Conservation (phyloP, 2,329 filamentous ascomycete genomes). For the Pseudogymnoascus pannorum region DNA sequence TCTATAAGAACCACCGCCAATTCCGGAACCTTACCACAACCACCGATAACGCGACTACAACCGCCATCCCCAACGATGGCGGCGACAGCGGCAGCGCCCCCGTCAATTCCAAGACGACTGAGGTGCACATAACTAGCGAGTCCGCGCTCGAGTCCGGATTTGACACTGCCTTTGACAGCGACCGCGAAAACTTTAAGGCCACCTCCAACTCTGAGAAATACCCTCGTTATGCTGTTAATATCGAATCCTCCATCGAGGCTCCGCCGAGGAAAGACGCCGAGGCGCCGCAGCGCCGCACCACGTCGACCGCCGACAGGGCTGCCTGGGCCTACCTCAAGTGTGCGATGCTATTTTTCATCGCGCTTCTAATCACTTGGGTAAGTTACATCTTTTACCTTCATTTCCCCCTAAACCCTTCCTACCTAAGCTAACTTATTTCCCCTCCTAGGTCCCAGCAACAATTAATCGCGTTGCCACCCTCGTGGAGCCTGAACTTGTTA, state of each 20-base stretch:
- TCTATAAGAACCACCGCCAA: constrained; percentile 59
- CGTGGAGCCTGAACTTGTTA: constrained; percentile 43
- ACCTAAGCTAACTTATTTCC: constrained; percentile 42
- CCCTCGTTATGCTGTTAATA: constrained; percentile 14
- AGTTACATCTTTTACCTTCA: constrained; percentile 69
- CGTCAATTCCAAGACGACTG: constrained; percentile 43
- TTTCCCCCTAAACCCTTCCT: constrained; percentile 56
- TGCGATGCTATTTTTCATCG: constrained; percentile 62
- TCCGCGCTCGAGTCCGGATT: constrained; percentile 26
- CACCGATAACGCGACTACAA: constrained; percentile 37
- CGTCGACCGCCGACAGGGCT: constrained; percentile 44
- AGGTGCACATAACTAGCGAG: constrained; percentile 54
- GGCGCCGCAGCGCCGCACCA: background rate
- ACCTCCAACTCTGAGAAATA: constrained; percentile 7
- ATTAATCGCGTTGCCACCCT: constrained; percentile 69
- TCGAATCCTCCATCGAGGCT: background rate
- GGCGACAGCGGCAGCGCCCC: background rate
- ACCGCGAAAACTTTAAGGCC: constrained; percentile 1
- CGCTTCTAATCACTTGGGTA: constrained; percentile 66
- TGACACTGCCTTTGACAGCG: constrained; percentile 10
- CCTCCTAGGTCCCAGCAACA: constrained; percentile 55
- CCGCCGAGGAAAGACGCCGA: background rate
- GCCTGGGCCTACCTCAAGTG: constrained; percentile 64
- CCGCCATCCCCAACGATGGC: background rate
- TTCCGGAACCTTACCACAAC: constrained; percentile 44